Base-by-base conservation (phyloP, 2,329 filamentous ascomycete species). In the Albifimbria verrucaria region DNA sequence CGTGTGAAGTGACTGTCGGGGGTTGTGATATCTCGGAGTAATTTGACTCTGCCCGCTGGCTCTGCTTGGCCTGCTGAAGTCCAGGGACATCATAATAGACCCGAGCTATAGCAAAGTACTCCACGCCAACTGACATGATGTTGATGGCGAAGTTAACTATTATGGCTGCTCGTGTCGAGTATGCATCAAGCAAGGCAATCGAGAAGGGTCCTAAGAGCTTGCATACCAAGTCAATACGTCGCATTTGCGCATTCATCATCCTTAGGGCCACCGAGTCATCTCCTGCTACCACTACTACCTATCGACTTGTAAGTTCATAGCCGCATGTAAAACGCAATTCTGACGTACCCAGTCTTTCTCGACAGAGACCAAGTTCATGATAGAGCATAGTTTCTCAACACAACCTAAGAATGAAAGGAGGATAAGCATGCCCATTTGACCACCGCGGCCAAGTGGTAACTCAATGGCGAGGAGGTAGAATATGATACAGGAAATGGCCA, bases 291-390 rank as follows among this genome's bases (percentile, higher is more conserved):
- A 65, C 62, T 11, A 70, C 62, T n/a, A 68, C 66, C 64, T 61
- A 18, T n/a, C n/a, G n/a, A n/a, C n/a, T n/a, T n/a, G n/a, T n/a
- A n/a, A n/a, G n/a, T n/a, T n/a, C n/a, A n/a, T n/a, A n/a, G n/a
- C n/a, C n/a, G n/a, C n/a, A n/a, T n/a, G 21, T 12, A 11, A 36
- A 6, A 26, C 11, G 18, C 15, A 17, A 10, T 10, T 20, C 62
- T 18, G n/a, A n/a, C n/a, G n/a, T 57, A 83, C 77, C 87, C 88
- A 90, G 60, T 92, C 88, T 61, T 84, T 75, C 65, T 91, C 88
- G 0, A 92, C 78, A 0, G 88, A 76, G 1, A 91, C 80, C 1
- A 82, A 75, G 63, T 90, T 91, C 65, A 83, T 77, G 6, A 86
- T 76, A 1, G 84, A 77, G 15, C 75, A 77, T 9, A 90, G 67